Percentiles rank a stretch among this genome's conserved stretches.
Evolutionary conservation across 768 basidiomycete species (phyloP).

Genomic region (Asterophora parasitica): DNA sequence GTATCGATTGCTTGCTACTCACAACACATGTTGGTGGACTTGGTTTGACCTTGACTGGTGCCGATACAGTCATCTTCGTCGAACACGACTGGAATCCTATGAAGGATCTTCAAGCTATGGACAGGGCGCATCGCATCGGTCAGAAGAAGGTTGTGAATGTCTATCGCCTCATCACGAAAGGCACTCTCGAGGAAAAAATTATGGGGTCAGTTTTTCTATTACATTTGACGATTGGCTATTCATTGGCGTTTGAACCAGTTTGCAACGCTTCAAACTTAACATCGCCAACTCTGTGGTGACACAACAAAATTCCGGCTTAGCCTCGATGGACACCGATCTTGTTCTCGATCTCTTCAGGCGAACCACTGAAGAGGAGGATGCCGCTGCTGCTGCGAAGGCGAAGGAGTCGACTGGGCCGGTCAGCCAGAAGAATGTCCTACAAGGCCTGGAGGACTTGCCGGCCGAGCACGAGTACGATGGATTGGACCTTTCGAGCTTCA

Average conservation of each 20-base stretch:
- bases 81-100: conserved; percentile 99
- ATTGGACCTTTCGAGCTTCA: conserved; percentile 81
- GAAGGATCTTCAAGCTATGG: conserved; percentile 99
- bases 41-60: conserved; percentile 93
- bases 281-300: conserved; percentile 96
- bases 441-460: conserved; percentile 88
- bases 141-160: conserved; percentile 99
- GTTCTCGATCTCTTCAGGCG: conserved; percentile 90
- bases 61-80: conserved; percentile 98
- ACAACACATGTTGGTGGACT: conserved; percentile 97
- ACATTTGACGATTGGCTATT: neutral
- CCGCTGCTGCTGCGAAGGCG: conserved; percentile 44
- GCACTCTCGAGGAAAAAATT: conserved; percentile 97
- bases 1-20: conserved; percentile 91
- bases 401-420: conserved; percentile 53
- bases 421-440: conserved; percentile 79
- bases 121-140: conserved; percentile 94
- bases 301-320: conserved; percentile 91
- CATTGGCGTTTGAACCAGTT: conserved; percentile 36
- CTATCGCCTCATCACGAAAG: conserved; percentile 94
- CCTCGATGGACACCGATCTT: conserved; percentile 96
- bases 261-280: conserved; percentile 98
- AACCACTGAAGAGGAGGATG: conserved; percentile 74
- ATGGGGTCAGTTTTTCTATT: conserved; percentile 74
- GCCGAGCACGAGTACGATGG: conserved; percentile 90